Percentiles rank a stretch among this genome's conserved stretches.
These are phyloP conservation scores for Komagataella ulmi DNA, from an alignment of 805 yeast genomes.

Conservation along the genomic window DNA sequence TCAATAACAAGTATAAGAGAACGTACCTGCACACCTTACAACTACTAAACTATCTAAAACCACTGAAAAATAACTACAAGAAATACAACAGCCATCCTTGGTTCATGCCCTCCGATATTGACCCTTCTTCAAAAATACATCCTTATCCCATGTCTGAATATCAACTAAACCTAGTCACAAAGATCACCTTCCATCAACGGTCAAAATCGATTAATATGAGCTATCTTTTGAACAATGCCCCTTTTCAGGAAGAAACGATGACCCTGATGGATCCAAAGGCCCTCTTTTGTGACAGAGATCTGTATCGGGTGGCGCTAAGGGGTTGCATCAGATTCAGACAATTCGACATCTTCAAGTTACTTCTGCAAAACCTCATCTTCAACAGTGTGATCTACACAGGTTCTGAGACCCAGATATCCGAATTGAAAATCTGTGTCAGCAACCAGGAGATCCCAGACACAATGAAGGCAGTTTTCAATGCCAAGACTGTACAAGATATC, in stretches of 20 bases:
- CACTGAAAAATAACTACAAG: not conserved
- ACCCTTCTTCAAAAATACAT: not conserved
- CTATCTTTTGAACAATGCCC: not conserved
- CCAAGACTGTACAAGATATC: not conserved
- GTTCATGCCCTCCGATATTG: not conserved
- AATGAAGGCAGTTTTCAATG: not conserved
- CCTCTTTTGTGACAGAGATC: not conserved
- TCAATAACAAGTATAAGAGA: not conserved
- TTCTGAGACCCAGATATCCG: not conserved
- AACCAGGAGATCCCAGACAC: not conserved
- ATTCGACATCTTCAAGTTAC: not conserved
- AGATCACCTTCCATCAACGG: not conserved
- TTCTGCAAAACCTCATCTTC: constrained; percentile 1
- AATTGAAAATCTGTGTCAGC: not conserved
- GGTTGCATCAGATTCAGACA: constrained; percentile 1
- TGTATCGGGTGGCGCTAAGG: constrained; percentile 1
- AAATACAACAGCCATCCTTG: not conserved
- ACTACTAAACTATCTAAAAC: not conserved
- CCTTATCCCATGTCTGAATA: not conserved
- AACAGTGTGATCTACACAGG: not conserved
- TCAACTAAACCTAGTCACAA: not conserved
- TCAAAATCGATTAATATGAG: not conserved
- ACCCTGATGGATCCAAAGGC: not conserved
- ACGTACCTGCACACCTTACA: not conserved
- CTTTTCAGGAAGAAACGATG: not conserved